Evolutionary conservation across 495 filamentous ascomycete species (phyloP).

Genomic region (Penicillium steckii): DNA sequence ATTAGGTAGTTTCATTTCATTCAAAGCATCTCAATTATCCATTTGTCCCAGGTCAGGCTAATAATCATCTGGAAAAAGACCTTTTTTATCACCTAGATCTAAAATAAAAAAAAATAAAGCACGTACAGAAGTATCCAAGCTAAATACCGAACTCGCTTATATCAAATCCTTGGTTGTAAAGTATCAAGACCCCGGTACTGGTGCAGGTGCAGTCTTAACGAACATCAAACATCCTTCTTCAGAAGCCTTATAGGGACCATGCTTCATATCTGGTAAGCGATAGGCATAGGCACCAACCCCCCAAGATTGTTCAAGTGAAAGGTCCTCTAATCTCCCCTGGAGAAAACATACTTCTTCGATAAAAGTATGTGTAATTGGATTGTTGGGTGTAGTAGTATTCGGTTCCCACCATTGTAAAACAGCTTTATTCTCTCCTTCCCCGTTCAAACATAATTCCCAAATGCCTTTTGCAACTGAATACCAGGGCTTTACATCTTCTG

Average conservation of each 20-base stretch:
- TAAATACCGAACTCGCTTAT: no score
- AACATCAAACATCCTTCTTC: slow-evolving; percentile 24
- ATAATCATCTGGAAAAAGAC: no score
- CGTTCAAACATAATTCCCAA: slow-evolving; percentile 27
- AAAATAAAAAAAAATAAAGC: no score
- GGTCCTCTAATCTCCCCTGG: slow-evolving; percentile 23
- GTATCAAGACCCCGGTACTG: background rate
- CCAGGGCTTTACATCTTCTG: slow-evolving; percentile 18
- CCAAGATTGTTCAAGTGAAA: slow-evolving; percentile 19
- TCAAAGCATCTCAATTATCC: no score
- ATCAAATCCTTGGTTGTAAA: no score
- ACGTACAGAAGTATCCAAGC: no score
- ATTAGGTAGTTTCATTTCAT: no score
- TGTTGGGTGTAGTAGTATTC: slow-evolving; percentile 2
- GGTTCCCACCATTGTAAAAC: slow-evolving; percentile 30
- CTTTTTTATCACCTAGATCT: no score
- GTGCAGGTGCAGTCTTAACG: slow-evolving; percentile 17
- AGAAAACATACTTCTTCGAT: slow-evolving; percentile 28
- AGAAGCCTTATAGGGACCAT: slow-evolving; percentile 21
- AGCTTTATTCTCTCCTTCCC: slow-evolving; percentile 16
- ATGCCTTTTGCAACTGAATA: slow-evolving; percentile 21
- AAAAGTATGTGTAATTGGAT: slow-evolving; percentile 24
- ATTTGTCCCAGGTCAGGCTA: no score
- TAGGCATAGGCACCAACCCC: slow-evolving; percentile 25
- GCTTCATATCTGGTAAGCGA: slow-evolving; percentile 21